Conservation (phyloP, 495 filamentous ascomycete genomes). For the Articulospora tetracladia region DNA sequence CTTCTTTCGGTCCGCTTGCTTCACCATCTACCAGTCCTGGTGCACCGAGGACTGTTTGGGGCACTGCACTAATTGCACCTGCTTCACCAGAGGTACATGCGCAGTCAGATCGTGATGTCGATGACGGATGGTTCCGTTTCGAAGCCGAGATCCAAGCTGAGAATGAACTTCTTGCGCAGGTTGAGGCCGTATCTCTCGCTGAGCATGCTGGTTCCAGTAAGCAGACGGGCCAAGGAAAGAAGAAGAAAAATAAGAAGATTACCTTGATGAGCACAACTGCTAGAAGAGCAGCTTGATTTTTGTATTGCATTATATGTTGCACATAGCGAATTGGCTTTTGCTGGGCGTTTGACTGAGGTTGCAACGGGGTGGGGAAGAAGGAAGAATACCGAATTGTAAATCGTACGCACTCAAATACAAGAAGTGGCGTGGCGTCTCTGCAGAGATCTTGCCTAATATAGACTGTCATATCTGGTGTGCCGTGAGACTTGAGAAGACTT, state of each 20-base stretch:
- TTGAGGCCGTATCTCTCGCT: slow-evolving; percentile 34
- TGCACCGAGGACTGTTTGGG: slow-evolving; percentile 74
- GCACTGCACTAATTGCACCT: slow-evolving; percentile 61
- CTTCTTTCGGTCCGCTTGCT: slow-evolving; percentile 58
- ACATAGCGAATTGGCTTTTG: background rate
- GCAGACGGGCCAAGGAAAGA: slow-evolving; percentile 49
- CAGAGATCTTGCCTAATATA: too few relatives aligned
- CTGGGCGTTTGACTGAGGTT: background rate
- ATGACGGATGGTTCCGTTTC: slow-evolving; percentile 85
- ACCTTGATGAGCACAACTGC: slow-evolving; percentile 88
- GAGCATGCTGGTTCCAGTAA: slow-evolving; percentile 21
- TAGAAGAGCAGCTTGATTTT: slow-evolving; percentile 56
- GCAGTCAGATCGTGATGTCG: slow-evolving; percentile 32
- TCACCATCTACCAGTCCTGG: slow-evolving; percentile 77
- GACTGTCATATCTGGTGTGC: too few relatives aligned
- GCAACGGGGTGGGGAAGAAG: too few relatives aligned
- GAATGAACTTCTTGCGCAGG: slow-evolving; percentile 39
- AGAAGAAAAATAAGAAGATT: slow-evolving; percentile 92
- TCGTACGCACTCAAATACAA: too few relatives aligned
- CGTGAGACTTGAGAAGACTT: too few relatives aligned
- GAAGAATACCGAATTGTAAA: too few relatives aligned
- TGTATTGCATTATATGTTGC: slow-evolving; percentile 6
- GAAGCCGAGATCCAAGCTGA: slow-evolving; percentile 58
- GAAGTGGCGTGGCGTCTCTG: too few relatives aligned
- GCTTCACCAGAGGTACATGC: slow-evolving; percentile 41